Evolutionary conservation across 306 rosid species (phyloP).

Genomic region (Neltuma alba): DNA sequence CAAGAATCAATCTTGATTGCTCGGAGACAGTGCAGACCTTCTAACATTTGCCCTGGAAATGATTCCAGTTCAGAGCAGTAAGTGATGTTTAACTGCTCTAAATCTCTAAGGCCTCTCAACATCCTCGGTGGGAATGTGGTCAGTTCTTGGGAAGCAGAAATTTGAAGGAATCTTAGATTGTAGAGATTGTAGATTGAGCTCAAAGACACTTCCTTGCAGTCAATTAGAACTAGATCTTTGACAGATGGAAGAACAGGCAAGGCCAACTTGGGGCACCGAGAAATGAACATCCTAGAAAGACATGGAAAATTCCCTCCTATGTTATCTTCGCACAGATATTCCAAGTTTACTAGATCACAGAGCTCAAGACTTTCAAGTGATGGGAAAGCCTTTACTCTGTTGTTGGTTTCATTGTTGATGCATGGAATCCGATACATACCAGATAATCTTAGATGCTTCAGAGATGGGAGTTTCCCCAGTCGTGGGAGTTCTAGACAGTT

Average conservation of each 20-base stretch:
- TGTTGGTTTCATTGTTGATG: not conserved
- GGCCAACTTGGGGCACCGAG: slow-evolving; percentile 13
- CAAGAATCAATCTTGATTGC: not conserved
- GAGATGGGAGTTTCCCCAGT: slow-evolving; percentile 8
- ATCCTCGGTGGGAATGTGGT: not conserved
- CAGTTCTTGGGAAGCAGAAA: not conserved
- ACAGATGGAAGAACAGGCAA: slow-evolving; percentile 17
- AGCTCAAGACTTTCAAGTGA: not conserved
- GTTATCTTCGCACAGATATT: not conserved
- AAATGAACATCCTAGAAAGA: not conserved
- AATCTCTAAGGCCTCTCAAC: not conserved
- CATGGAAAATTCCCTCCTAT: not conserved
- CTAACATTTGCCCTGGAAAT: slow-evolving; percentile 1
- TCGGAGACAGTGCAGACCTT: not conserved
- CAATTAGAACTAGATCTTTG: not conserved
- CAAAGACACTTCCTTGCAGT: not conserved
- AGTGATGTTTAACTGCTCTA: slow-evolving; percentile 5
- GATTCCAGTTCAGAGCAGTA: slow-evolving; percentile 1
- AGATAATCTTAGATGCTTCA: not conserved
- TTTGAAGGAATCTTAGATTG: slow-evolving; percentile 1
- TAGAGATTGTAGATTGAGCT: slow-evolving; percentile 1
- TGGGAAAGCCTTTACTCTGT: not conserved
- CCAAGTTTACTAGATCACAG: slow-evolving; percentile 9
- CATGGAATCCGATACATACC: not conserved
- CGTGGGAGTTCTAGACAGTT: not conserved